Base-by-base conservation (phyloP, 495 filamentous ascomycete species). In the Podospora bellae-mahoneyi region DNA sequence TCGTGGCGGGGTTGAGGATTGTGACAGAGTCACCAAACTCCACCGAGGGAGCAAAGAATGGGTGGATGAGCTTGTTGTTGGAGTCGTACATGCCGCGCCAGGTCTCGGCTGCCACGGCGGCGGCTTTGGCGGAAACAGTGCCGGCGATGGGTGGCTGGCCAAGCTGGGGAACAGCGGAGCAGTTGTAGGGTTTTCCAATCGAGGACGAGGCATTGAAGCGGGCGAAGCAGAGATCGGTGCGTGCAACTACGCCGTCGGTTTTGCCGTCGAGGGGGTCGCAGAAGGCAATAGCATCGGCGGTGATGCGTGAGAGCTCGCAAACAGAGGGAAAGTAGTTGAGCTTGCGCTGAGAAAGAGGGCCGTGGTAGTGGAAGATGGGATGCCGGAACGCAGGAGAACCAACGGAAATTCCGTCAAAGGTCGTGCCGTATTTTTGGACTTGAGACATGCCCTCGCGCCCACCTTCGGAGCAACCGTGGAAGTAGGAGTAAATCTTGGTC, bases 311-410 rank as follows among this genome's bases (percentile, higher is more conserved):
- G 6, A 86, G 65, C 69, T 85, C 83, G 63, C 85, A 87, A 2
- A 82, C 79, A 0, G 80, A 78, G 30, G 84, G 83, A 72, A 78
- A 85, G 73, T 87, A 85, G 65, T 77, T 77, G 15, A 81, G 60
- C 10, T 79, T 82, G 62, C 82, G 67, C 69, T 85, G 82, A 6
- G 84, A 82, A 1, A 76, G 73, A 15, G 75, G 71, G 18, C 82
- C 72, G 61, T 83, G 73, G 27, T 84, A 79, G 72, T 86, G 85
- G 68, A 85, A 80, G 62, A 83, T 80, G 10, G 74, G 77, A 63
- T 78, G 83, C 0, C 84, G 78, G 75, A 86, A 82, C 6, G 85
- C 85, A 2, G 85, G 84, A 1, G 85, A 83, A 56, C 83, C 84
- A 20, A 76, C 76, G 54, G 83, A 78, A 1, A 75, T 80, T 44